Conservation (phyloP, 768 basidiomycete genomes). For the Termitomyces heimii region DNA sequence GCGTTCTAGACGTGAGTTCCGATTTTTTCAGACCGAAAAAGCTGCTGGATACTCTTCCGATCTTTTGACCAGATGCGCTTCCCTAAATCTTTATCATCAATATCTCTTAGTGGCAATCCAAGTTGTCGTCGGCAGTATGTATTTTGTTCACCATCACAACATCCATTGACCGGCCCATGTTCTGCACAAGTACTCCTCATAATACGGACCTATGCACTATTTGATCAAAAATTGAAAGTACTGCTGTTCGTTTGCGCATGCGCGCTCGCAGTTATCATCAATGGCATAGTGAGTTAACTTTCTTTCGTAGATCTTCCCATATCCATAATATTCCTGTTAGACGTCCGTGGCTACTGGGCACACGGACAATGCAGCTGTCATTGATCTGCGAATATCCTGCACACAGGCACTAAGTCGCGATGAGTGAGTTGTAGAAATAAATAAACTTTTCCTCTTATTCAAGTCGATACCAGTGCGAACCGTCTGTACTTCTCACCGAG, state of each 20-base stretch:
- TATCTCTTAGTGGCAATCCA: background rate
- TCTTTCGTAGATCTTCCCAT: background rate
- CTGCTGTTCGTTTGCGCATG: constrained; percentile 20
- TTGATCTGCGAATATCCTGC: background rate
- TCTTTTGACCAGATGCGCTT: background rate
- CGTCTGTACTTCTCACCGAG: background rate
- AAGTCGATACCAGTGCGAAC: background rate
- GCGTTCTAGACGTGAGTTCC: background rate
- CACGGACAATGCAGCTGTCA: too few species aligned
- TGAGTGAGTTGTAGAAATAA: background rate
- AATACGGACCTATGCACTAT: constrained; percentile 35
- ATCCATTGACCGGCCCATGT: background rate
- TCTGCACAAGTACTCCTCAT: constrained; percentile 27
- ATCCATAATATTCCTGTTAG: background rate
- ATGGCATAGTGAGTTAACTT: background rate
- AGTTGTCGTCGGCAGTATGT: background rate
- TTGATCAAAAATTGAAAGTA: constrained; percentile 21
- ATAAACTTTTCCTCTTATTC: background rate
- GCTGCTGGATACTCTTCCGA: background rate
- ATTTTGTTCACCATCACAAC: background rate
- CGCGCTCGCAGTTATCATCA: constrained; percentile 20
- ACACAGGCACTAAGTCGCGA: background rate
- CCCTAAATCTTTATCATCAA: background rate
- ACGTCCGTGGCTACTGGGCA: background rate
- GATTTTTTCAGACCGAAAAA: background rate